phyloP scores from a whole-genome alignment of 2,329 filamentous ascomycete genomes.

The Colletotrichum echinochloae region DNA sequence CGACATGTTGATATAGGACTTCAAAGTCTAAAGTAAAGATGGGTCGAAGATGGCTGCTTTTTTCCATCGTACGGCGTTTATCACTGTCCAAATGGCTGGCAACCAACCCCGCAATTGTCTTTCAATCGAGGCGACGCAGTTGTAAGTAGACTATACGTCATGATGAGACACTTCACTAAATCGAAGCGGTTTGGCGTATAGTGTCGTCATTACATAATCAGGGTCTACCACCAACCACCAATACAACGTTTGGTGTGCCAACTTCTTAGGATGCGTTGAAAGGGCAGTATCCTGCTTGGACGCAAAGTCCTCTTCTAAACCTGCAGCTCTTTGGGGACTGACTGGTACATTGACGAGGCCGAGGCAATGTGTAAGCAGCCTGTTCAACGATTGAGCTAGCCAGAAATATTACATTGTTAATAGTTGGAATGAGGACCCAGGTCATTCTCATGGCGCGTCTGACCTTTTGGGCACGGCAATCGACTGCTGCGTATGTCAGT shows the following conservation, averaged over 20 bases:
- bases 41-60: too few relatives aligned
- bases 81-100: neutral
- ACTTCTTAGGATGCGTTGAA: neutral
- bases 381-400: neutral
- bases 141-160: conserved; percentile 5
- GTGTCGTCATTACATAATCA: neutral
- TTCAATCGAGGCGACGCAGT: neutral
- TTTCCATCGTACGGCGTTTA: neutral
- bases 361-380: neutral
- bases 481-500: too few relatives aligned
- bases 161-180: neutral
- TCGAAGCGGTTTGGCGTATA: neutral
- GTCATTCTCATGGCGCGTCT: neutral
- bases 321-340: rapidly evolving
- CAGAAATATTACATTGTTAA: neutral
- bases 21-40: neutral
- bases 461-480: neutral
- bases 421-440: neutral
- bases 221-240: neutral
- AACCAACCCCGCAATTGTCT: conserved; percentile 12
- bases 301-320: neutral
- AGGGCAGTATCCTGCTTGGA: neutral
- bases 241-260: too few relatives aligned
- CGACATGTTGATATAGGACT: neutral
- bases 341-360: neutral